phyloP scores from a whole-genome alignment of 805 yeast genomes.

The Candida railenensis region DNA sequence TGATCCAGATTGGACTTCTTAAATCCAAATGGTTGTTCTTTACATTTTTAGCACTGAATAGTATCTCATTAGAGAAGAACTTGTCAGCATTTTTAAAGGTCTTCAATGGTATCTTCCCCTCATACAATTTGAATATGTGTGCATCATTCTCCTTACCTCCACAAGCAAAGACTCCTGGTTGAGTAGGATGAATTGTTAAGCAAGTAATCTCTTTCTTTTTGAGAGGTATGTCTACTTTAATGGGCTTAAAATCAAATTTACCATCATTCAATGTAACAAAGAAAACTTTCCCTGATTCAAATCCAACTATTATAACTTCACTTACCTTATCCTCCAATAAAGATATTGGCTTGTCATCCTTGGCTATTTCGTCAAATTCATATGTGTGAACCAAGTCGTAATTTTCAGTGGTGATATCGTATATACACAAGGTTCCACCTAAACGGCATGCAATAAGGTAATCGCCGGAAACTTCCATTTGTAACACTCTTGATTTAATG shows the following conservation, averaged over 20 bases:
- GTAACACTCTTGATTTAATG: constrained; percentile 33
- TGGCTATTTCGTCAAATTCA: not conserved
- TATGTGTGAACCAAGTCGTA: constrained; percentile 35
- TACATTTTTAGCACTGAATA: constrained; percentile 82
- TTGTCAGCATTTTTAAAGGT: constrained; percentile 17
- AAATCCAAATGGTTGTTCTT: constrained; percentile 74
- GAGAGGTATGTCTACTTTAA: constrained; percentile 26
- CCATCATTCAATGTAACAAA: constrained; percentile 30
- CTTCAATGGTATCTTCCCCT: constrained; percentile 16
- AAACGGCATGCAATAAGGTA: constrained; percentile 42
- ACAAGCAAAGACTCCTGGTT: constrained; percentile 58
- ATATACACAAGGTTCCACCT: constrained; percentile 43
- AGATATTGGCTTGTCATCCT: constrained; percentile 31
- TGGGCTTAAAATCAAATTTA: constrained; percentile 30
- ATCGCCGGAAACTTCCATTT: constrained; percentile 27
- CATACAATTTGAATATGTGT: constrained; percentile 43
- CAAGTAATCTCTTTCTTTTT: constrained; percentile 48
- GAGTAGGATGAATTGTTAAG: constrained; percentile 47
- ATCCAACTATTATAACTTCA: constrained; percentile 42
- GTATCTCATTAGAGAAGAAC: constrained; percentile 20
- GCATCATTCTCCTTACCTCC: constrained; percentile 88
- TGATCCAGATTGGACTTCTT: constrained; percentile 80
- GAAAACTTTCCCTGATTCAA: constrained; percentile 44
- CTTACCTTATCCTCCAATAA: constrained; percentile 25
- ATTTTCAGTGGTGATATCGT: constrained; percentile 32